A percentile compares a stretch with the other conserved stretches of the same genome.
phyloP scores from a whole-genome alignment of 225 moss, liverwort and hornwort species.

The Pseudisothecium myosuroides region DNA sequence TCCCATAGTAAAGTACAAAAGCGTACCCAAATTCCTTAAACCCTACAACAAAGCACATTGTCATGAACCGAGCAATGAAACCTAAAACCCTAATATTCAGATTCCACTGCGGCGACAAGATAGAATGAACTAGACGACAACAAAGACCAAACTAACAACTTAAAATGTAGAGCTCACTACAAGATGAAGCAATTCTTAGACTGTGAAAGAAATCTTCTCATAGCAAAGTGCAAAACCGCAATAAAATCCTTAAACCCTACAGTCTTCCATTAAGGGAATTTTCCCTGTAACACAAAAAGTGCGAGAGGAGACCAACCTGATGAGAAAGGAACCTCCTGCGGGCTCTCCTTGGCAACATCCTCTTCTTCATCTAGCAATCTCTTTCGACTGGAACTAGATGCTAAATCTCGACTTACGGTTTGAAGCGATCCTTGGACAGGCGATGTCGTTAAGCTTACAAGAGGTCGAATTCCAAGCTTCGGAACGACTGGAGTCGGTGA shows the following conservation, averaged over 20 bases:
- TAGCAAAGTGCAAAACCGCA: not conserved
- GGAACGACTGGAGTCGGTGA: not conserved
- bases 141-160: not conserved
- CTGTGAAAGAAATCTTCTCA: not conserved
- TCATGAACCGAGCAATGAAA: not conserved
- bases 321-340: not conserved
- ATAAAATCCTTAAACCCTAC: not conserved
- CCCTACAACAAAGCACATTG: not conserved
- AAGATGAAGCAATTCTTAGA: not conserved
- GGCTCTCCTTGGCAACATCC: not conserved
- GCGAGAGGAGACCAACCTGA: conserved; percentile 5
- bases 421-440: conserved; percentile 1
- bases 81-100: not conserved
- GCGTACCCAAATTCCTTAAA: not conserved
- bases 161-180: not conserved
- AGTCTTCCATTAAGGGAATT: not conserved
- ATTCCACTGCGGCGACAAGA: not conserved
- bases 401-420: not conserved
- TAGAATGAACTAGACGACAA: not conserved
- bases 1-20: not conserved
- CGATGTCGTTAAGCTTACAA: conserved; percentile 5
- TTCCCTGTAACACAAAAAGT: not conserved
- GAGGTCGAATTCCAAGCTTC: not conserved
- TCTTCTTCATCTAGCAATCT: conserved; percentile 1
- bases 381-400: conserved; percentile 15